Evolutionary conservation across 2,329 filamentous ascomycete species (phyloP).

Genomic region (Penicillium sp.): DNA sequence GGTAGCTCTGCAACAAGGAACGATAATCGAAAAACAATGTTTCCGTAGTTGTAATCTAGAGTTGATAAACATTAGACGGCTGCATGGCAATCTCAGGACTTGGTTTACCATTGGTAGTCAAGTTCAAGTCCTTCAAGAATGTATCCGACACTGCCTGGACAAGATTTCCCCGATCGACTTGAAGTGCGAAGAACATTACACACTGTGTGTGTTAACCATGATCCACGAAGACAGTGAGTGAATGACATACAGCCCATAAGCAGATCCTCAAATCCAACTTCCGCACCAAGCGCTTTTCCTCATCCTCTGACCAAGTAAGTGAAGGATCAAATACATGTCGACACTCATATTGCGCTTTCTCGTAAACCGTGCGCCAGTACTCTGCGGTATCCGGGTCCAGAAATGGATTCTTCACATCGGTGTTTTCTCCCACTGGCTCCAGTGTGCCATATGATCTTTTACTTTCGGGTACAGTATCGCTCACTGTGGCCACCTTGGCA

Average conservation of each 20-base stretch:
- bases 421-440: neutral
- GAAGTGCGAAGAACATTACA: constrained; percentile 64
- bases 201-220: constrained; percentile 22
- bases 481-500: neutral
- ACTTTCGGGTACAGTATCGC: neutral
- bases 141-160: constrained; percentile 60
- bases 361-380: neutral
- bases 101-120: constrained; percentile 39
- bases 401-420: neutral
- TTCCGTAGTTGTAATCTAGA: constrained; percentile 56
- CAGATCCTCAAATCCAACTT: constrained; percentile 28
- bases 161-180: constrained; percentile 62
- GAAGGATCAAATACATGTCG: constrained; percentile 46
- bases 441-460: neutral
- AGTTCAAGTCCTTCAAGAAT: constrained; percentile 48
- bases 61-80: constrained; percentile 48
- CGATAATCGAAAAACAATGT: constrained; percentile 57
- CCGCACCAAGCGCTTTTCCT: constrained; percentile 33
- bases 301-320: constrained; percentile 29
- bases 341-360: constrained; percentile 39
- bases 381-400: neutral
- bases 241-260: constrained; percentile 24
- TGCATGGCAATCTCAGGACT: constrained; percentile 51
- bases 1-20: constrained; percentile 60
- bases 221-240: constrained; percentile 10